Base-by-base conservation (phyloP, 768 basidiomycete species). In the Lactifluus pinguis region DNA sequence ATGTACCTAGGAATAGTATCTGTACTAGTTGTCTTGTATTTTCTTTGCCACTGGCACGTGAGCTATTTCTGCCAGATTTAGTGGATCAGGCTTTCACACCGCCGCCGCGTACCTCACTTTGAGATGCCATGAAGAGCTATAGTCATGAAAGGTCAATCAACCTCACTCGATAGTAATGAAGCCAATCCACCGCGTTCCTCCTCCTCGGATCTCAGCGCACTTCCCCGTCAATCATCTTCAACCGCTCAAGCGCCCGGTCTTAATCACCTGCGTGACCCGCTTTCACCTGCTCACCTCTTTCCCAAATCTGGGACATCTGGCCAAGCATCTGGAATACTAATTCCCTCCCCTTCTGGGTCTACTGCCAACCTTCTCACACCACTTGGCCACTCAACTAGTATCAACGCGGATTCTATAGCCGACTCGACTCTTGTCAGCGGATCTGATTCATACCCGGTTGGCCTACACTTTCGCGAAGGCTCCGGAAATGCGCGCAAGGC, bases 381-480 rank as follows among this genome's bases (percentile, higher is more conserved):
- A 4, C 17, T 36, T 29, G 57, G 56, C 21, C 54, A 50, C 34
- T 49, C 53, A 3, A 55, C 53, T 15, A 25, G 48, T 29, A 14
- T 57, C 21, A 21, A 58, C 19, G 29, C 42, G 19, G 44, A 47
- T 51, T 51, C 60, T 32, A 25, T 32, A 25, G 32, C 56, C 1
- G 61, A 53, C 21, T 34, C 56, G 39, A 53, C 55, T 39, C 41
- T 49, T 15, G 30, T 42, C 7, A 30, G 47, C 9, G 47, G 51
- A n/a, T 38, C 45, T 19, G 56, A 57, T 53, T 38, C n/a, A 15
- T 51, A 49, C 25, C 15, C 38, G 25, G 2, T 42, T 34, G 62
- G 62, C 38, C 21, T 65, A 21, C 64, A 65, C 53, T 64, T 65
- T 55, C 62, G 64, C 19, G 64, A 65, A 45, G 58, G 64, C n/a